These are phyloP conservation scores for Solanum paucissectum DNA, from an alignment of 257 asterid species.

Conservation along the genomic window DNA sequence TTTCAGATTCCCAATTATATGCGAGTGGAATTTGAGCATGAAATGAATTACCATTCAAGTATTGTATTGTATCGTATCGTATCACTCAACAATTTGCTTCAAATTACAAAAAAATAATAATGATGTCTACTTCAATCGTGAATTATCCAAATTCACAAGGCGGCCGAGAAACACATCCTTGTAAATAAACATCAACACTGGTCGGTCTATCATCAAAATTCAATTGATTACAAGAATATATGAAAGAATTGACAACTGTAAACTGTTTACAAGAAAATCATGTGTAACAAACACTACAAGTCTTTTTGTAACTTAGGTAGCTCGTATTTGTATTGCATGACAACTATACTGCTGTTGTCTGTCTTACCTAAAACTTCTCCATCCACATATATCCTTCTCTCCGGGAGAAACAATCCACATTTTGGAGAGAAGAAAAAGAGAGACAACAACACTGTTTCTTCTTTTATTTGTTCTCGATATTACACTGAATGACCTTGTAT, in stretches of 20 bases:
- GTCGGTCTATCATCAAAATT: not conserved
- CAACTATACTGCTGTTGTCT: not conserved
- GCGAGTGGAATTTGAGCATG: not conserved
- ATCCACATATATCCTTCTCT: not conserved
- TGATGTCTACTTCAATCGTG: not conserved
- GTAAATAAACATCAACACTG: not conserved
- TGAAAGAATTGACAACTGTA: not conserved
- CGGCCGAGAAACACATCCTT: not conserved
- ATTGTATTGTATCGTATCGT: not conserved
- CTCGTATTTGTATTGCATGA: not conserved
- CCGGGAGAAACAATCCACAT: not conserved
- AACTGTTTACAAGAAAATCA: not conserved
- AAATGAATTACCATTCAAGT: not conserved
- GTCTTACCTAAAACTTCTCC: not conserved
- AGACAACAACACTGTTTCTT: not conserved
- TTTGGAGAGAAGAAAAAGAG: not conserved
- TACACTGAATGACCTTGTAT: not conserved
- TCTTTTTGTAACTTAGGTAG: not conserved
- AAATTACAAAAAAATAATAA: not conserved
- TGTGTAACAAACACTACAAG: not conserved
- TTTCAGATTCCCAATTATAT: not conserved
- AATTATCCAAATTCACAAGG: not conserved
- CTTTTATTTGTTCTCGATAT: not conserved
- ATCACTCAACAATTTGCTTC: not conserved
- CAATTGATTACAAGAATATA: constrained; percentile 1